A percentile compares a stretch with the other conserved stretches of the same genome.
phyloP scores from a whole-genome alignment of 2,329 filamentous ascomycete genomes.

The Colletotrichum sp. region DNA sequence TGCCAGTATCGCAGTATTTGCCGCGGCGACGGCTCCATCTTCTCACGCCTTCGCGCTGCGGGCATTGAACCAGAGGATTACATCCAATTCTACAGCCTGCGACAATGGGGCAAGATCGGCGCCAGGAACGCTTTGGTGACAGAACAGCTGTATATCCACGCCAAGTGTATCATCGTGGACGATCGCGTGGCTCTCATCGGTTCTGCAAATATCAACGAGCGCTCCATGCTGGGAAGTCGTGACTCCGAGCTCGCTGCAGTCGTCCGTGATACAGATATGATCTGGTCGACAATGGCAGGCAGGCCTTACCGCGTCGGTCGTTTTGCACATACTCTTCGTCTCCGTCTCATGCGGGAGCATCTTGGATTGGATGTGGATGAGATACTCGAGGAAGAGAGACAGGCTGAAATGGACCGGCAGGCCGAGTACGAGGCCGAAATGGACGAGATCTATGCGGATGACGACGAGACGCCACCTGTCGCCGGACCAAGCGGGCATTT shows the following conservation, averaged over 20 bases:
- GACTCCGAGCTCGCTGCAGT: slow-evolving; percentile 93
- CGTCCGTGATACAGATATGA: slow-evolving; percentile 90
- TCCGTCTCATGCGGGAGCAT: slow-evolving; percentile 96
- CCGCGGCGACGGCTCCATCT: slow-evolving; percentile 89
- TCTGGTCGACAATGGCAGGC: slow-evolving; percentile 90
- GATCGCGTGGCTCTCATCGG: slow-evolving; percentile 93
- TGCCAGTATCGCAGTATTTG: slow-evolving; percentile 97
- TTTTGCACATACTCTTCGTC: slow-evolving; percentile 90
- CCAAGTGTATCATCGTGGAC: slow-evolving; percentile 95
- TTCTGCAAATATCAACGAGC: slow-evolving; percentile 98
- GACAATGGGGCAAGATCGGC: slow-evolving; percentile 91
- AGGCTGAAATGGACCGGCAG: slow-evolving; percentile 66
- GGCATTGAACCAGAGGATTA: slow-evolving; percentile 94
- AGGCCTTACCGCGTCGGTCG: slow-evolving; percentile 87
- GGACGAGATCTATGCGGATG: slow-evolving; percentile 64
- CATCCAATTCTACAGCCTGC: slow-evolving; percentile 91
- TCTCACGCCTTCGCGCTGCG: slow-evolving; percentile 77
- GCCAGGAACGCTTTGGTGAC: slow-evolving; percentile 79
- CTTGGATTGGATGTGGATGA: slow-evolving; percentile 94
- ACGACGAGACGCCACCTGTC: slow-evolving; percentile 30
- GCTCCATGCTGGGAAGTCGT: slow-evolving; percentile 89
- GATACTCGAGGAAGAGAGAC: slow-evolving; percentile 79
- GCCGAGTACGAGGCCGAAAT: slow-evolving; percentile 62
- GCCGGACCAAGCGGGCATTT: slow-evolving; percentile 7
- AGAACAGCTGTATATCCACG: slow-evolving; percentile 97